Evolutionary conservation across 1,284 basidiomycete genomes (phyloP), one percentile per base, ranked within the genome.

Genomic region (Phellopilus nigrolimitatus): DNA sequence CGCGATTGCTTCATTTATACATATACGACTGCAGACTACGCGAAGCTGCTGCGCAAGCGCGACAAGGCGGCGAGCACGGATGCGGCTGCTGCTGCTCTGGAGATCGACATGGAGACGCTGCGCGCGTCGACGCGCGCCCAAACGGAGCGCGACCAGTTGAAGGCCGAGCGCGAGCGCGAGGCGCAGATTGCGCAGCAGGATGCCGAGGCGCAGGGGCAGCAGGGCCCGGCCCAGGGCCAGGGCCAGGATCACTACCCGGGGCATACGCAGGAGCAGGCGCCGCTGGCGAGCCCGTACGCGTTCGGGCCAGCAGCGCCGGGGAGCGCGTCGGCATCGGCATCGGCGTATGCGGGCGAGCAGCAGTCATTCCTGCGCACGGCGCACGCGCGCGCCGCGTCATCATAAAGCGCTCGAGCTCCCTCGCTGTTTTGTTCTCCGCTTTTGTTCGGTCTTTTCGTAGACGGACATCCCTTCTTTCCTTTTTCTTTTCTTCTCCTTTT

Each of bases 11-110:
- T 51, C 44, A 33, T 43, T 56, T 22, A 39, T 21, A 22, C 43
- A 41, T 49, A 10, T 25, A 5, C 9, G 17, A 34, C 60, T 34
- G 28, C 54, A 88, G 85, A 88, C 67, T 88, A 87, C 59, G 86
- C 85, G 4, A 88, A 88, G 61, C 72, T 89, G 24, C 79, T 85
- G 71, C 78, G 85, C 44, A 87, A 88, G 62, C 74, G 80, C 40
- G 82, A 85, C 40, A 84, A 86, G 61, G 70, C 70, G 6, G 59
- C 71, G 37, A 74, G 72, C 5, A 66, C 72, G n/a, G 78, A 77
- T 42, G 82, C 79, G 61, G 70, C 38, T 13, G 17, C 27, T 12
- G 19, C 31, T 19, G 65, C 71, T 2, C 74, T 76, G 25, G 73
- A 71, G 21, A 86, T 88, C 54, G 84, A 87, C 61, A 73, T 88